phyloP scores from a whole-genome alignment of 108 stramenopile species.

The Nannochloropsis salina region DNA sequence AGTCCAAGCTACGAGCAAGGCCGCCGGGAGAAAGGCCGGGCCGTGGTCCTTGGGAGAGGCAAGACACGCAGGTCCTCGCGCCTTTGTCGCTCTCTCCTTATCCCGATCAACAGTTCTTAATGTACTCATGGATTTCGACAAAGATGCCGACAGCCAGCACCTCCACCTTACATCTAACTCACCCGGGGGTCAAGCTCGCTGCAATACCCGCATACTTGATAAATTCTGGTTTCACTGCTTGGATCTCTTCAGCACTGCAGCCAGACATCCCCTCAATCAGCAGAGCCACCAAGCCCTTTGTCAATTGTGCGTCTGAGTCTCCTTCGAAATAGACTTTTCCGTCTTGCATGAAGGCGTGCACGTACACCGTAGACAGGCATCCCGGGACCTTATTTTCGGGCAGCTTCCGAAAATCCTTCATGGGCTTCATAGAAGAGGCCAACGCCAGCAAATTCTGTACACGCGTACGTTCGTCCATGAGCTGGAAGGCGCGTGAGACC shows the following conservation, averaged over 20 bases:
- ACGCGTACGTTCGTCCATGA: constrained; percentile 28
- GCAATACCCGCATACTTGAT: constrained; percentile 75
- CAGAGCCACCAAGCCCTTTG: constrained; percentile 84
- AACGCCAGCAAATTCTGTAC: constrained; percentile 24
- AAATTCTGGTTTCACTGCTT: constrained; percentile 75
- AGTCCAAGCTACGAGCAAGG: no score
- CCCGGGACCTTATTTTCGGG: constrained; percentile 64
- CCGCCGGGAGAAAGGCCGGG: no score
- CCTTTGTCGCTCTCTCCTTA: no score
- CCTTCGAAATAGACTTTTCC: constrained; percentile 65
- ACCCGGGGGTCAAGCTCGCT: constrained; percentile 69
- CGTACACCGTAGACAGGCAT: constrained; percentile 76
- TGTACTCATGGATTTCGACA: no score
- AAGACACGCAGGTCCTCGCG: no score
- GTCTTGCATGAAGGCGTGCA: constrained; percentile 58
- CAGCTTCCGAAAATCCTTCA: not conserved
- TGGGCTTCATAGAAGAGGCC: not conserved
- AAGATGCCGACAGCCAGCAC: no score
- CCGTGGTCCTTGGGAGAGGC: no score
- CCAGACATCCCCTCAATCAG: constrained; percentile 66
- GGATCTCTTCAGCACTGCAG: constrained; percentile 47
- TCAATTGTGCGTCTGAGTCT: constrained; percentile 88
- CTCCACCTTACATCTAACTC: constrained; percentile 18
- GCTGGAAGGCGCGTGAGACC: constrained; percentile 4
- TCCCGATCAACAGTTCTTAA: no score